phyloP scores from a whole-genome alignment of 2,329 filamentous ascomycete genomes.

The Phoma herbarum region DNA sequence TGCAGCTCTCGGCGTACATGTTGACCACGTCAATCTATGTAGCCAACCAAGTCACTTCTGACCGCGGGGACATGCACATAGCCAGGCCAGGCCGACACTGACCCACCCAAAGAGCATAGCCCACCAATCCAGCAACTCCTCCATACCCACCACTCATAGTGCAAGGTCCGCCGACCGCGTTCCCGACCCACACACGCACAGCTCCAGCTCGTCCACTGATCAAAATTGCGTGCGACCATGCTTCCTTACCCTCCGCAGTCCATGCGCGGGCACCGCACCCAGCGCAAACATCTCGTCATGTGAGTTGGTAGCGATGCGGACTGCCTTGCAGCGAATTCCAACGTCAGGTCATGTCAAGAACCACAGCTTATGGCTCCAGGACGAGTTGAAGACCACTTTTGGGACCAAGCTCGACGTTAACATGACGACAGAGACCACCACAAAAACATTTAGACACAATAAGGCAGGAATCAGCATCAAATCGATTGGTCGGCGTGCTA shows the following conservation, averaged over 20 bases:
- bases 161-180: conserved; percentile 40
- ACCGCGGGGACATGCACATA: conserved; percentile 39
- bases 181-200: conserved; percentile 50
- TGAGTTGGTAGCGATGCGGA: conserved; percentile 49
- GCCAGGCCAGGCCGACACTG: conserved; percentile 32
- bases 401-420: conserved; percentile 33
- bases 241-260: conserved; percentile 41
- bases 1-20: conserved; percentile 27
- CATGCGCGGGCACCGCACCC: conserved; percentile 49
- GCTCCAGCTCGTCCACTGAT: conserved; percentile 48
- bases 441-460: conserved; percentile 28
- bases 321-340: conserved; percentile 52
- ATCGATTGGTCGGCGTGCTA: conserved; percentile 44
- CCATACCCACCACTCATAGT: conserved; percentile 31
- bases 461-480: conserved; percentile 32
- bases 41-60: conserved; percentile 32
- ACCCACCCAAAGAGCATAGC: conserved; percentile 33
- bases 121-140: conserved; percentile 37
- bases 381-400: conserved; percentile 26
- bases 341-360: conserved; percentile 44
- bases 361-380: conserved; percentile 19
- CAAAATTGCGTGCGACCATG: conserved; percentile 52
- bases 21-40: conserved; percentile 23
- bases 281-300: conserved; percentile 52
- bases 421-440: conserved; percentile 28